Evolutionary conservation across 2,329 filamentous ascomycete genomes (phyloP), one percentile per base, ranked within the genome.

Genomic region (Zarea fungicola): DNA sequence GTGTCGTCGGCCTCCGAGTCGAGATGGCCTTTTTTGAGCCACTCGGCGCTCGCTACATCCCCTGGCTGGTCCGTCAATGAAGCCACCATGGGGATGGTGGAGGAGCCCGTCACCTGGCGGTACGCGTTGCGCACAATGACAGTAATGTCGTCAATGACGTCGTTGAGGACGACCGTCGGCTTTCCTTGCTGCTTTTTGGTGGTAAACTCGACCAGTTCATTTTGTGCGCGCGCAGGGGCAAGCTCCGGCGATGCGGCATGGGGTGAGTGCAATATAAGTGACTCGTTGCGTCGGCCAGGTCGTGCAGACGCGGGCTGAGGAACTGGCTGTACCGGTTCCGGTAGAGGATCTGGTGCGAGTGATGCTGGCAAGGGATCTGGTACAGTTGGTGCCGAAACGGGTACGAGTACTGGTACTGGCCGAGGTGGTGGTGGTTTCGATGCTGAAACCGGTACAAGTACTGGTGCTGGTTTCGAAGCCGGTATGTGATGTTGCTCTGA

Each of bases 1-100:
- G 63, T 49, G 6, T 56, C 53, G 10, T 61, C 56, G 3, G 42
- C 46, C 6, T 60, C 50, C 8, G 45, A 54, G 5, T 53, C 49
- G n/a, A 65, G 52, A 14, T 57, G 57, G 0, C 60, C 60, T 11
- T 58, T 51, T 4, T 50, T 28, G 6, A 58, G 45, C 61, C 61
- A 65, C 18, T 55, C 50, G 1, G 59, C 54, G 10, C 63, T 52
- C 3, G 60, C 56, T 2, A 55, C 59, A 4, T 55, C 43, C 19
- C 55, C 31, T 1, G 37, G 40, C 4, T 55, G 49, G 5, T 54
- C 51, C 4, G 48, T 44, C 4, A 55, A 11, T 21, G 35, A 7
- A 1, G 52, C 11, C 8, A 52, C 55, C 10, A 13, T 16, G 10
- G 18, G 11, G 6, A 49, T 37, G 10, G 41, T 10, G 8, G 48